phyloP scores from a whole-genome alignment of 2,329 filamentous ascomycete genomes.

The Sarocladiaceae sp. region DNA sequence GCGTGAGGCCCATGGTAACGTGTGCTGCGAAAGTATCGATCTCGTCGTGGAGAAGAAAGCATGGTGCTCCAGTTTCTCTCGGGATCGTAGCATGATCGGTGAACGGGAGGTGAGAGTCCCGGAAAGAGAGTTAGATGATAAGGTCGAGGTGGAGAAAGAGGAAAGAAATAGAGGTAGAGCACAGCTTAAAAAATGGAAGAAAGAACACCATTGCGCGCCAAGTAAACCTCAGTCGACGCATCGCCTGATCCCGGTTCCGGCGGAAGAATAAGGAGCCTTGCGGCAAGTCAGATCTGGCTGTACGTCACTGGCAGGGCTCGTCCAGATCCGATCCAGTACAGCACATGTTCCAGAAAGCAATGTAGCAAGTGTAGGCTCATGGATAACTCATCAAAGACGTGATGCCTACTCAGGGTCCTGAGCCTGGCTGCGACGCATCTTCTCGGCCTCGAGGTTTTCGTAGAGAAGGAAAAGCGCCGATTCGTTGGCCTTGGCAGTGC shows the following conservation, averaged over 20 bases:
- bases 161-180: conserved; percentile 9
- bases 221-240: conserved; percentile 28
- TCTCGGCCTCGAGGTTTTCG: conserved; percentile 98
- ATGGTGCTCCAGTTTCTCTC: no score
- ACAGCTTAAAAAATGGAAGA: background rate
- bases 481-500: conserved; percentile 89
- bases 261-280: conserved; percentile 53
- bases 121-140: conserved; percentile 1
- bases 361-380: conserved; percentile 21
- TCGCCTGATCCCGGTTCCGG: conserved; percentile 40
- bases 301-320: conserved; percentile 1
- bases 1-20: background rate
- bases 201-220: background rate
- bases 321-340: conserved; percentile 39
- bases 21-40: background rate
- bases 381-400: conserved; percentile 10
- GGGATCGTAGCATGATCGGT: no score
- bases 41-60: background rate
- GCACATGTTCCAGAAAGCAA: conserved; percentile 23
- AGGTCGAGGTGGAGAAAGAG: conserved; percentile 4
- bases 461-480: conserved; percentile 94
- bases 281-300: conserved; percentile 60
- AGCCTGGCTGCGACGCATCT: conserved; percentile 91
- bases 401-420: conserved; percentile 45
- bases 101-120: background rate